Conservation (phyloP, 805 yeast genomes). For the Blastobotrys americana region DNA sequence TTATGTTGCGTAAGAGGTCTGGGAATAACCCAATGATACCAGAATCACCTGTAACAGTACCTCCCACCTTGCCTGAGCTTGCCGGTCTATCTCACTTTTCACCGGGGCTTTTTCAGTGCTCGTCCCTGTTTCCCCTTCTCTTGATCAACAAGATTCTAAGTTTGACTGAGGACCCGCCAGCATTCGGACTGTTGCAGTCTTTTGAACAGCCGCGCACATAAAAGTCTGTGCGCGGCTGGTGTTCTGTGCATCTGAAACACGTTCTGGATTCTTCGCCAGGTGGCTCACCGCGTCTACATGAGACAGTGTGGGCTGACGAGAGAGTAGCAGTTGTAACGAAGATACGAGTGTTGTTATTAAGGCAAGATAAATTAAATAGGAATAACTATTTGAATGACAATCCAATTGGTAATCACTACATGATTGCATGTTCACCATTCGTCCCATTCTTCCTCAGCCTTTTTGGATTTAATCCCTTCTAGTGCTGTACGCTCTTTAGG, state of each 20-base stretch:
- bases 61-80: too few relatives aligned
- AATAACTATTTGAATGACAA: neutral
- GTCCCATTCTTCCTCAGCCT: constrained; percentile 23
- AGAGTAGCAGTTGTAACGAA: neutral
- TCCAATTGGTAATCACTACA: neutral
- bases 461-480: constrained; percentile 34
- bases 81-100: too few relatives aligned
- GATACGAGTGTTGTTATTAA: neutral
- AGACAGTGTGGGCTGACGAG: neutral
- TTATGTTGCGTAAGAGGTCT: too few relatives aligned
- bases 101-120: too few relatives aligned
- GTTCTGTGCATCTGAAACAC: neutral
- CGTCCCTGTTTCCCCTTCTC: too few relatives aligned
- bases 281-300: neutral
- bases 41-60: too few relatives aligned
- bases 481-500: constrained; percentile 55
- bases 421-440: constrained; percentile 17
- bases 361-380: neutral
- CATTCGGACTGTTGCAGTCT: too few relatives aligned
- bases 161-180: too few relatives aligned
- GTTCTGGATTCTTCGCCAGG: neutral
- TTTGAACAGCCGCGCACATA: too few relatives aligned
- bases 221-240: too few relatives aligned
- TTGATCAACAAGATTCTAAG: too few relatives aligned
- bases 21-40: too few relatives aligned